Conservation (phyloP, 1,139 yeast species). For the Yamadazyma friedrichii region DNA sequence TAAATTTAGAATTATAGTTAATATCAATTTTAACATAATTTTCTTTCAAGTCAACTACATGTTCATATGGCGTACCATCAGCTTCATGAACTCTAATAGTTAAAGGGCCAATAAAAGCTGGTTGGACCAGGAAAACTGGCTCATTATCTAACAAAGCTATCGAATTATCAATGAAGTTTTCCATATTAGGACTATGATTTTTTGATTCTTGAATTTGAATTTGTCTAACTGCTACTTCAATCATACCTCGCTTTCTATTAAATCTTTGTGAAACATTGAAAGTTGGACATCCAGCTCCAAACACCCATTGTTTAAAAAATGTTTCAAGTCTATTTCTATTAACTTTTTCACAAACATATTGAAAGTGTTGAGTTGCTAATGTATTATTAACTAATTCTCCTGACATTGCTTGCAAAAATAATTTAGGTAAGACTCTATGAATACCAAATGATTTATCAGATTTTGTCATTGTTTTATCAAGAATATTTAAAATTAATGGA, state of each 20-base stretch:
- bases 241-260: slow-evolving; percentile 88
- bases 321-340: slow-evolving; percentile 79
- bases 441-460: slow-evolving; percentile 93
- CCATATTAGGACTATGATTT: slow-evolving; percentile 31
- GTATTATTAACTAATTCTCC: slow-evolving; percentile 85
- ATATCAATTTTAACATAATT: slow-evolving; percentile 84
- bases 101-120: slow-evolving; percentile 87
- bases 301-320: slow-evolving; percentile 93
- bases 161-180: slow-evolving; percentile 48
- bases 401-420: slow-evolving; percentile 92
- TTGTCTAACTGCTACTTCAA: slow-evolving; percentile 93
- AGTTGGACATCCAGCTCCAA: slow-evolving; percentile 84
- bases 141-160: slow-evolving; percentile 41
- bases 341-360: slow-evolving; percentile 89
- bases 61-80: slow-evolving; percentile 99
- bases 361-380: slow-evolving; percentile 80
- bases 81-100: slow-evolving; percentile 97
- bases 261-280: slow-evolving; percentile 88
- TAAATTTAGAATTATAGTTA: slow-evolving; percentile 90
- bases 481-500: slow-evolving; percentile 78
- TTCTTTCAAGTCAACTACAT: slow-evolving; percentile 88
- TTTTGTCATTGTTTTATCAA: slow-evolving; percentile 92
- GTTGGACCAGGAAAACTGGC: slow-evolving; percentile 37
- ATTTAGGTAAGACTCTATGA: slow-evolving; percentile 85
- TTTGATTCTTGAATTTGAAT: slow-evolving; percentile 66